Conservation (phyloP, 2,329 filamentous ascomycete genomes). For the Talaromyces marneffei region DNA sequence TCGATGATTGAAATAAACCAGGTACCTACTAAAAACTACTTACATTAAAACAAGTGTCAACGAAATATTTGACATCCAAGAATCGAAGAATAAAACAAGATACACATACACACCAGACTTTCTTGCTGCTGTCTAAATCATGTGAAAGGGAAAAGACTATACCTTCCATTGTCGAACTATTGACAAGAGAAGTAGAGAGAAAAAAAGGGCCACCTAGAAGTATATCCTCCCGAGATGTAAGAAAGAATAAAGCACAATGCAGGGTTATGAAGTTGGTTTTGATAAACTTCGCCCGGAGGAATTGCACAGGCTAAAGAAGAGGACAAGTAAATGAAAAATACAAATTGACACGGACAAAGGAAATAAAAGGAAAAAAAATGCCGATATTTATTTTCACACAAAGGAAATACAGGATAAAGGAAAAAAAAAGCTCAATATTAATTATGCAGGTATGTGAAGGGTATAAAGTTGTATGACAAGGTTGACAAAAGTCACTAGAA, state of each 20-base stretch:
- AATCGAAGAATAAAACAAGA: neutral
- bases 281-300: neutral
- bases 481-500: conserved; percentile 16
- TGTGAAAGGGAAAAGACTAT: neutral
- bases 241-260: neutral
- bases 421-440: conserved; percentile 31
- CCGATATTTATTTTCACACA: conserved; percentile 29
- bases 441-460: conserved; percentile 26
- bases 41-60: neutral
- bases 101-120: neutral
- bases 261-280: neutral
- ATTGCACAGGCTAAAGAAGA: neutral
- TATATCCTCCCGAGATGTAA: neutral
- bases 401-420: conserved; percentile 14
- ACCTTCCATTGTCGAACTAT: conserved; percentile 8
- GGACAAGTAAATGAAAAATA: conserved; percentile 11
- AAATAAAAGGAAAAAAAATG: conserved; percentile 15
- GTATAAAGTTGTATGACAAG: conserved; percentile 26
- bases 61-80: neutral
- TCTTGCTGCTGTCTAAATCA: neutral
- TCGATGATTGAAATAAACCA: neutral
- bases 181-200: conserved; percentile 8
- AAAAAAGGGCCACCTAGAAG: conserved; percentile 6
- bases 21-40: neutral
- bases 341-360: conserved; percentile 17